Conservation (phyloP, 2,329 filamentous ascomycete genomes). For the Aspergillus sp. region DNA sequence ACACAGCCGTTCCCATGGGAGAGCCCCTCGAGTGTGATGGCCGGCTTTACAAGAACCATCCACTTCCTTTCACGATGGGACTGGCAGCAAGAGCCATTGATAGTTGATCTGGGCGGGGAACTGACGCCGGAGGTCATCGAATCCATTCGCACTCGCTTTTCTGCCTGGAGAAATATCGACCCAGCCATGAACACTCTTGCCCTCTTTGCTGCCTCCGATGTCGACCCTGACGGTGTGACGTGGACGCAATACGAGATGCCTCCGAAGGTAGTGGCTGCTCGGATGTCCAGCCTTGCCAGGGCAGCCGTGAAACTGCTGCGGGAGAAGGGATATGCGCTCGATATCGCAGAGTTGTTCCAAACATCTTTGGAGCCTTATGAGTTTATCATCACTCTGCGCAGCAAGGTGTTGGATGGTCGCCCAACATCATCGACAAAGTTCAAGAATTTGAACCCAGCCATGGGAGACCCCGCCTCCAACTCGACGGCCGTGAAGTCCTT, state of each 20-base stretch:
- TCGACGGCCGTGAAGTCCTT: conserved; percentile 64
- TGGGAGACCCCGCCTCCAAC: conserved; percentile 48
- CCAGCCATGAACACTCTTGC: conserved; percentile 81
- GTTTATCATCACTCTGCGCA: conserved; percentile 72
- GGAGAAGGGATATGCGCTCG: conserved; percentile 52
- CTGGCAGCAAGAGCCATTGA: conserved; percentile 79
- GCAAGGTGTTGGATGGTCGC: conserved; percentile 48
- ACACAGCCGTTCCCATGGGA: conserved; percentile 78
- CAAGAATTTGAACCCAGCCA: conserved; percentile 72
- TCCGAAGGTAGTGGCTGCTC: conserved; percentile 76
- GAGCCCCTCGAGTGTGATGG: conserved; percentile 70
- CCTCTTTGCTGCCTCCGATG: conserved; percentile 76
- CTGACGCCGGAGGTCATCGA: conserved; percentile 62
- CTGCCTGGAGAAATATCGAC: conserved; percentile 84
- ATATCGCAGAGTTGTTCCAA: conserved; percentile 66
- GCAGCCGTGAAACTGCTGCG: conserved; percentile 67
- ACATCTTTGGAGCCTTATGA: conserved; percentile 76
- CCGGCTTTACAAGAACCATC: conserved; percentile 79
- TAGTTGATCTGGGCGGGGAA: conserved; percentile 69
- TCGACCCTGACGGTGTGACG: conserved; percentile 73
- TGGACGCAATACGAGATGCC: conserved; percentile 73
- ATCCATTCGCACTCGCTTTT: conserved; percentile 68
- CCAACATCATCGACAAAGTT: conserved; percentile 49
- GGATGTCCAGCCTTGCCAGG: conserved; percentile 78
- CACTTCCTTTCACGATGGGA: conserved; percentile 84